Conservation (phyloP, 73 alveolate species). For the Tetrahymena borealis region DNA sequence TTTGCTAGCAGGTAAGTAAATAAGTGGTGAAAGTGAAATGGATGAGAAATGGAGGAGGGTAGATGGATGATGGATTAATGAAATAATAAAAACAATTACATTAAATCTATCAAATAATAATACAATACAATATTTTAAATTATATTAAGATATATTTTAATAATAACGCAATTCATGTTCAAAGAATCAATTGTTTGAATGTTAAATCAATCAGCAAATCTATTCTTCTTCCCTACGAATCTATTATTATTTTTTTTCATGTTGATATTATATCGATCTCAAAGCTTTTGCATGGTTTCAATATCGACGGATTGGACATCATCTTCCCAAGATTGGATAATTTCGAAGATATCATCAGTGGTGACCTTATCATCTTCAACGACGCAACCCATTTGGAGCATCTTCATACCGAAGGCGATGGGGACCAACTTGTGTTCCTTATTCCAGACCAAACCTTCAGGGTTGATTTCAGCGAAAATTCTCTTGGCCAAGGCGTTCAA, state of each 20-base stretch:
- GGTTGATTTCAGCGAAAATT: conserved; percentile 20
- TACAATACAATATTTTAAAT: too few relatives aligned
- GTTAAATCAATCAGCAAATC: neutral
- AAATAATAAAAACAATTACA: too few relatives aligned
- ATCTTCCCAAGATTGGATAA: conserved; percentile 40
- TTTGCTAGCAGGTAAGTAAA: too few relatives aligned
- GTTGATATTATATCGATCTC: conserved; percentile 3
- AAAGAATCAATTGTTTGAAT: too few relatives aligned
- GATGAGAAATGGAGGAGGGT: too few relatives aligned
- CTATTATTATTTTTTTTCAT: neutral
- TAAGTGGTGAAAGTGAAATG: too few relatives aligned
- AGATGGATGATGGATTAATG: too few relatives aligned
- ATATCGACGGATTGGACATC: conserved; percentile 37
- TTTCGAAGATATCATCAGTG: conserved; percentile 33
- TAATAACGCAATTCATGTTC: too few relatives aligned
- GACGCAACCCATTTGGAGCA: conserved; percentile 29
- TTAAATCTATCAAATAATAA: too few relatives aligned
- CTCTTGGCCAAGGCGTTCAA: conserved; percentile 18
- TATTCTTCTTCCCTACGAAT: neutral
- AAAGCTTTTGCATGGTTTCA: conserved; percentile 45
- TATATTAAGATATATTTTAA: too few relatives aligned
- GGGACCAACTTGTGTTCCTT: conserved; percentile 21
- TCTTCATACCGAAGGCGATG: conserved; percentile 25
- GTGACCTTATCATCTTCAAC: conserved; percentile 36
- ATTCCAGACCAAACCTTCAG: conserved; percentile 44